Percentiles rank a stretch among this genome's conserved stretches.
phyloP scores from a whole-genome alignment of 768 basidiomycete species.

The Leccinum obscurum region DNA sequence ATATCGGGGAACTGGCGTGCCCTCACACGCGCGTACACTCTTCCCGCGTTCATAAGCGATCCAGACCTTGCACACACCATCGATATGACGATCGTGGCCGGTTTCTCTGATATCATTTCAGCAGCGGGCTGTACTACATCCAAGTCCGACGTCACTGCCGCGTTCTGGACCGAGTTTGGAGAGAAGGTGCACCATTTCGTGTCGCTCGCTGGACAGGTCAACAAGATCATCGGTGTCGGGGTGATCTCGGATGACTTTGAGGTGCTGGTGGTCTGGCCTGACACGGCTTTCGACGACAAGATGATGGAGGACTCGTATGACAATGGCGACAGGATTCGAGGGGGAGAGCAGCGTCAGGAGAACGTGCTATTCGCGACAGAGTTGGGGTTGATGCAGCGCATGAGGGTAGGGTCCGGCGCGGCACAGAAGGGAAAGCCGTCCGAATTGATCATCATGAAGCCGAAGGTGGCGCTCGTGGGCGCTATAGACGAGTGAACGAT shows the following conservation, averaged over 20 bases:
- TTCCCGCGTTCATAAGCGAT: constrained; percentile 15
- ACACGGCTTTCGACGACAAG: constrained; percentile 10
- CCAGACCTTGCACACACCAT: constrained; percentile 13
- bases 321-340: constrained; percentile 13
- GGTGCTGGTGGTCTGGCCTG: constrained; percentile 18
- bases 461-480: constrained; percentile 25
- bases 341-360: neutral
- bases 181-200: constrained; percentile 43
- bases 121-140: constrained; percentile 25
- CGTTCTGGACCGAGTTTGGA: constrained; percentile 43
- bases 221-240: constrained; percentile 29
- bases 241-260: constrained; percentile 29
- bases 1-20: constrained; percentile 45
- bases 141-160: constrained; percentile 33
- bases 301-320: constrained; percentile 29
- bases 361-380: constrained; percentile 37
- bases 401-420: constrained; percentile 10
- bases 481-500: neutral
- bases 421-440: constrained; percentile 15
- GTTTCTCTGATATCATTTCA: constrained; percentile 29
- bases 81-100: constrained; percentile 13
- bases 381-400: constrained; percentile 30
- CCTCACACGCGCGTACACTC: constrained; percentile 31
- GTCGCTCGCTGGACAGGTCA: constrained; percentile 45
- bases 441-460: constrained; percentile 31